Conservation (phyloP, 208 protist species). For the Dictyostelium gargantuum region DNA sequence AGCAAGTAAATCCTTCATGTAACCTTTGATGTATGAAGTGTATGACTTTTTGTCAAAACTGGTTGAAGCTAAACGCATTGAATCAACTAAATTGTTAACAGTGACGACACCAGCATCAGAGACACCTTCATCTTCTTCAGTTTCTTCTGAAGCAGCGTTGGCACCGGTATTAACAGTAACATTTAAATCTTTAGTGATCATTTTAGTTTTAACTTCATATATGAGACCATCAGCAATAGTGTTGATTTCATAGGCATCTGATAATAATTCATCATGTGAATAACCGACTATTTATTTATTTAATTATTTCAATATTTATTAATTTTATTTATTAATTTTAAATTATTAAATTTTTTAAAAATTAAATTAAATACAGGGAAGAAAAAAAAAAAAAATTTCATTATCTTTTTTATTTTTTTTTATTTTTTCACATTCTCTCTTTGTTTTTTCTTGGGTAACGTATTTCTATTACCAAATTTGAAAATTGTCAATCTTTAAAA, state of each 20-base stretch:
- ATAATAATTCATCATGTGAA: conserved; percentile 69
- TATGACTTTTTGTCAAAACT: conserved; percentile 74
- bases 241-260: conserved; percentile 63
- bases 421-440: neutral
- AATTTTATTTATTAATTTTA: no score
- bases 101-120: neutral
- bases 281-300: neutral
- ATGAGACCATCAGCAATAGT: conserved; percentile 57
- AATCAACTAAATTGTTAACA: conserved; percentile 32
- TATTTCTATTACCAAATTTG: no score
- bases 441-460: no score
- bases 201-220: conserved; percentile 75
- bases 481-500: no score
- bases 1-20: conserved; percentile 73
- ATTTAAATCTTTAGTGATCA: conserved; percentile 37
- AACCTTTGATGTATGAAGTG: conserved; percentile 73
- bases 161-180: conserved; percentile 59
- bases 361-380: neutral
- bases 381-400: neutral
- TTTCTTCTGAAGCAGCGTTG: conserved; percentile 52
- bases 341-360: no score
- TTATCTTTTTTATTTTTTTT: neutral
- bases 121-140: conserved; percentile 53
- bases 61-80: conserved; percentile 43
- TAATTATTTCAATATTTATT: no score